Percentiles rank a stretch among this genome's conserved stretches.
Conservation (phyloP, 495 filamentous ascomycete species). For the Darksidea phi region DNA sequence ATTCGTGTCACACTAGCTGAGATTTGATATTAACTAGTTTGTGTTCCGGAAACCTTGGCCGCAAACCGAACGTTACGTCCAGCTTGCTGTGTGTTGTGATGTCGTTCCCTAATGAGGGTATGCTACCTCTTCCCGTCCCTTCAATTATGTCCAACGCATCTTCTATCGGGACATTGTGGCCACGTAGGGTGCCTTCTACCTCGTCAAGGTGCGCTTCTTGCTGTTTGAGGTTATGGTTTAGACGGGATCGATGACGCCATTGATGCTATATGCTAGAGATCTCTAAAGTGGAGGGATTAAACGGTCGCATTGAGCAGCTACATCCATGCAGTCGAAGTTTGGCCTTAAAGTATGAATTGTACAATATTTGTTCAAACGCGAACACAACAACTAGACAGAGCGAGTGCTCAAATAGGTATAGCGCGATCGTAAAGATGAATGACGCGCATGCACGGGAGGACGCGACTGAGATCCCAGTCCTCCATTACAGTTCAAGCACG, state of each 20-base stretch:
- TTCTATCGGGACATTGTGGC: constrained; percentile 51
- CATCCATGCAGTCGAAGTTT: too few species aligned
- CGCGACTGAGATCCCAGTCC: constrained; percentile 15
- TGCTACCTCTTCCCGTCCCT: constrained; percentile 17
- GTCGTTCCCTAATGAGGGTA: too few species aligned
- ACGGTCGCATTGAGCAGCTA: too few species aligned
- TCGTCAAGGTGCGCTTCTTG: constrained; percentile 52
- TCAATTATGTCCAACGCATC: constrained; percentile 47
- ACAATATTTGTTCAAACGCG: too few species aligned
- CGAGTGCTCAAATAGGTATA: background rate
- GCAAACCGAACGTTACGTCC: too few species aligned
- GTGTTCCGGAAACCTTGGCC: too few species aligned
- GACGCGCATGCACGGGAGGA: constrained; percentile 29
- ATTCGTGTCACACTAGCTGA: too few species aligned
- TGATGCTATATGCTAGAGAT: background rate
- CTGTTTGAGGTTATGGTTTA: constrained; percentile 48
- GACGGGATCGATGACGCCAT: constrained; percentile 31
- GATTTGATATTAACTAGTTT: too few species aligned
- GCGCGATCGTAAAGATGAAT: constrained; percentile 14
- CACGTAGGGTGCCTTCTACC: constrained; percentile 49
- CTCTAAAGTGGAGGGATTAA: background rate
- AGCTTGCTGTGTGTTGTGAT: too few species aligned
- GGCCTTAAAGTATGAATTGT: too few species aligned
- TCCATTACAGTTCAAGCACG: too few species aligned
- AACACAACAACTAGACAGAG: too few species aligned